Base-by-base conservation (phyloP, 2,329 filamentous ascomycete species). In the Gaeumannomyces sp. region DNA sequence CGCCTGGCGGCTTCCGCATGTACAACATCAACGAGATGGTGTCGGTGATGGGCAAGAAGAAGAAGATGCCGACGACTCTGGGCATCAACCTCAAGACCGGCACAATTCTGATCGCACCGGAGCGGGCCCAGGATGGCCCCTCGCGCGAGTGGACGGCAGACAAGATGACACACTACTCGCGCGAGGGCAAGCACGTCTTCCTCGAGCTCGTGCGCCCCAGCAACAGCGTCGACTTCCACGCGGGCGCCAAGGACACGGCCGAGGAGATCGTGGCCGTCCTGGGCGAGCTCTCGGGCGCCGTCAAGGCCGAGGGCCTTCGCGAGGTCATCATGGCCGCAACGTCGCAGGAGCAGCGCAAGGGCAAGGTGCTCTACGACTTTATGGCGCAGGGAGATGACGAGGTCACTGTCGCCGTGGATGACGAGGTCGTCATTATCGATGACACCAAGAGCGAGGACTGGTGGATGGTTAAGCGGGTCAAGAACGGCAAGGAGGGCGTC, bases 11-110 rank as follows among this genome's bases (percentile, higher is more conserved):
- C 2, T 98, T 93, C 73, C 93, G 96, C 73, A 83, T 98, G 76
- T 98, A 97, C 78, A 97, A 97, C 71, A 93, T 98, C 71, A 96
- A 93, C 74, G 94, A 98, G 77, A 97, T 97, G 90, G 87, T 97
- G 5, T 94, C 93, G n/a, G 87, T 95, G 59, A 93, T 97, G 87
- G 94, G 94, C 65, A 97, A 96, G 80, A 90, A 91, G 72, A 97
- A 97, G 81, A 98, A 98, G 79, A 95, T 97, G 91, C 93, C 94
- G 1, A 97, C 93, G n/a, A 97, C 92, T 0, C 77, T 98, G 53
- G 94, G 94, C n/a, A 89, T 98, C 72, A 97, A 98, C 73, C 82
- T 95, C 65, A 88, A 89, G 61, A 96, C 92, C 22, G 93, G 93
- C 56, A 86, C 89, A 38, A 96, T 99, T 70, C 88, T 97, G 77